A percentile compares a stretch with the other conserved stretches of the same genome.
These are phyloP conservation scores for Linderniella brevidens DNA, from an alignment of 257 asterid species.

Conservation along the genomic window DNA sequence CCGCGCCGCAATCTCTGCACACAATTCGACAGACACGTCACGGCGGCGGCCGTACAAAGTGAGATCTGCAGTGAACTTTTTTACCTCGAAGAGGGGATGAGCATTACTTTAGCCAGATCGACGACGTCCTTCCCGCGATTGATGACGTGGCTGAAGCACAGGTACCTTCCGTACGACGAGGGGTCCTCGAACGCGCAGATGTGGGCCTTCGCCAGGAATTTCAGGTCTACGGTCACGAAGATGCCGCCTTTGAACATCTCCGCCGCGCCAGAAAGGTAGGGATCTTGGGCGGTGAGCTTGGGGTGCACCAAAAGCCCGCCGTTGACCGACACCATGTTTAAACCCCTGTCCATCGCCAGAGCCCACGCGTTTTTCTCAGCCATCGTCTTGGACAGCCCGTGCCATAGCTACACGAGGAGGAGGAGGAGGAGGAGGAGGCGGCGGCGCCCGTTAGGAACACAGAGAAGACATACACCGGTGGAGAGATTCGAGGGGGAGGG, in stretches of 20 bases:
- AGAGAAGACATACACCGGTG: no score
- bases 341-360: slow-evolving; percentile 86
- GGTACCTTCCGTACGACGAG: slow-evolving; percentile 68
- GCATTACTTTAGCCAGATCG: slow-evolving; percentile 34
- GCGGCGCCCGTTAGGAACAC: not conserved
- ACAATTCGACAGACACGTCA: slow-evolving; percentile 1
- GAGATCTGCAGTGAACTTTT: not conserved
- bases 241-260: slow-evolving; percentile 84
- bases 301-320: slow-evolving; percentile 55
- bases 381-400: slow-evolving; percentile 62
- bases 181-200: slow-evolving; percentile 72
- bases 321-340: slow-evolving; percentile 68
- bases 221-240: slow-evolving; percentile 64
- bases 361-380: slow-evolving; percentile 96
- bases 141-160: slow-evolving; percentile 59
- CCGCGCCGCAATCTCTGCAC: slow-evolving; percentile 23
- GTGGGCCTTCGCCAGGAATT: slow-evolving; percentile 68
- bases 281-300: slow-evolving; percentile 49
- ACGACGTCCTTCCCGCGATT: slow-evolving; percentile 35
- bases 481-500: not conserved
- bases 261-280: slow-evolving; percentile 72
- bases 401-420: slow-evolving; percentile 48
- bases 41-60: not conserved
- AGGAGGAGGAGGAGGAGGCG: no score
- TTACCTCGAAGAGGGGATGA: slow-evolving; percentile 23